Base-by-base conservation (phyloP, 345 rosid genomes). In the Angophora floribunda region DNA sequence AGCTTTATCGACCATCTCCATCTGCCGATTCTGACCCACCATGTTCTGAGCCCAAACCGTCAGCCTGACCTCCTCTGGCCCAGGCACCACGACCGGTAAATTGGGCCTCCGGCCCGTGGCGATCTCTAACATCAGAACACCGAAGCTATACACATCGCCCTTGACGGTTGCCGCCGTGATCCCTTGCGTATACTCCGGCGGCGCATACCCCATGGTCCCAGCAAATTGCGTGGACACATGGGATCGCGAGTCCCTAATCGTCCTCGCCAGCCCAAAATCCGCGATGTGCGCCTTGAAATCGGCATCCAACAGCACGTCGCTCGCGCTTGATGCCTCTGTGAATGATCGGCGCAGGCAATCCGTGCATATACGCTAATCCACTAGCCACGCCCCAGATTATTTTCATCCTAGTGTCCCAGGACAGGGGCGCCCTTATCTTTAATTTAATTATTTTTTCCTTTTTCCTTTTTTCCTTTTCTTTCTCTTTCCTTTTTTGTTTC, bases 201-300 rank as follows among this genome's bases (percentile, higher is more conserved):
- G 99, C 99, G 96, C 96, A 89, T 97, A 97, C 19, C 99, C 99
- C 94, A 96, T 95, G 1, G 99, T 95, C 13, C 98, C 99, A 3
- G 98, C 99, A 0, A 95, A 95, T 47, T 97, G 96, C 5, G 98
- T 95, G 24, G 98, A 93, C 4, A 96, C 97, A 55, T 96, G 99
- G 5, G 99, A 92, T 17, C 87, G 94, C 3, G 94, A 91, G 47
- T 86, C 50, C 7, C 92, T 91, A 24, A 96, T 90, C 7, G 89
- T 90, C 4, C 99, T 92, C 3, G 98, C 99, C 0, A 94, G 91
- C 63, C 99, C 98, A 44, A 97, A 97, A 86, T 97, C 99, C 0
- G 99, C 92, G 28, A 97, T 95, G 61, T 96, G 99, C 70, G 97
- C 93, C 11, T 84, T 94, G 50, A 96, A 95, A 1, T 92, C 85